Evolutionary conservation across 208 protist genomes (phyloP), one percentile per base, ranked within the genome.

Genomic region (Trypanosoma mega): DNA sequence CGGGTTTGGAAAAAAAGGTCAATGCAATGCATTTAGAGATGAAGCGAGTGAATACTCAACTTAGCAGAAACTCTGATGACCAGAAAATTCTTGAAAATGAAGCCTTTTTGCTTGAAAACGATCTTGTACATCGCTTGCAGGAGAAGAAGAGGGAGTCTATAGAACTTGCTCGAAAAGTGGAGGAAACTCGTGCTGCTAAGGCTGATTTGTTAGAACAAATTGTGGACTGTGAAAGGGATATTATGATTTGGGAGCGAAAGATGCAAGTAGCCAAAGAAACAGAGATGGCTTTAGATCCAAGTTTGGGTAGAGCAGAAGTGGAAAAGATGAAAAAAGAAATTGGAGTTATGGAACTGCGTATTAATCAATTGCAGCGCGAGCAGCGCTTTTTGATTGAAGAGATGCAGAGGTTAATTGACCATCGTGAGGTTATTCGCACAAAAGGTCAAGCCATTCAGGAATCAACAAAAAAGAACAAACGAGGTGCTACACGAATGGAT

Each of bases 301-400:
- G 84, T 27, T 90, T 97, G 39, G 96, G 95, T 34, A 90, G 80
- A 60, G 89, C 85, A 6, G 96, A 98, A 68, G 90, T 97, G 21
- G 87, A 93, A 37, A 90, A 89, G 68, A 98, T 98, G 94, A 97
- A 93, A 66, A 90, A 92, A 47, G 95, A 98, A 72, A 98, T 98
- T 64, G 77, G 79, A 44, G 85, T 96, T 50, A 98, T 98, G 96
- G 85, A 97, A 72, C 89, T 97, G 68, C 82, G 92, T 39, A 79
- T 97, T 65, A 37, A 72, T 45, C 75, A 97, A 60, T 78, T 98
- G 31, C 85, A 98, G 68, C 77, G 90, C 27, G 88, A 97, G 65
- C 92, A 98, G 72, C 90, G 95, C 56, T 82, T 92, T 72, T 65
- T 97, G 43, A 90, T 97, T 60, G 81, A 94, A 20, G 94, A 97